A percentile compares a stretch with the other conserved stretches of the same genome.
phyloP scores from a whole-genome alignment of 495 filamentous ascomycete species.

The Penicillium daleae region DNA sequence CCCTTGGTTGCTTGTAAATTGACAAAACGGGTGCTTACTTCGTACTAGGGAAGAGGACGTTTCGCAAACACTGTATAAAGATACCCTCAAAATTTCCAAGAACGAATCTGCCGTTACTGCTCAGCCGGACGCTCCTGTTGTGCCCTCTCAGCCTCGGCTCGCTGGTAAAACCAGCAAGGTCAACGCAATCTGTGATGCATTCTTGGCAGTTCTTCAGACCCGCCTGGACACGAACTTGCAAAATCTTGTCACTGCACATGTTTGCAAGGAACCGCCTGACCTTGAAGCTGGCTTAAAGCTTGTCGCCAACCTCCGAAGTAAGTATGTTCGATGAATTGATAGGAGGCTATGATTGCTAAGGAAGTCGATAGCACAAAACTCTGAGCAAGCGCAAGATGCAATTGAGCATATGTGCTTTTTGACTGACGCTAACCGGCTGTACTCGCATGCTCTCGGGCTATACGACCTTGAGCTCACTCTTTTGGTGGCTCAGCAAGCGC shows the following conservation, averaged over 20 bases:
- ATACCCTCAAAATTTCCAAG: conserved; percentile 61
- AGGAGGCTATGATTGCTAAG: conserved; percentile 19
- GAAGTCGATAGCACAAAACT: conserved; percentile 52
- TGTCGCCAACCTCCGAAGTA: conserved; percentile 71
- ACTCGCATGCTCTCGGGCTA: conserved; percentile 84
- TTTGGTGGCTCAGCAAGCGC: conserved; percentile 91
- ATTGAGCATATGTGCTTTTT: conserved; percentile 97
- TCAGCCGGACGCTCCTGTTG: conserved; percentile 24
- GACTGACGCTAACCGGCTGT: conserved; percentile 90
- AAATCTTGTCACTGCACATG: conserved; percentile 91
- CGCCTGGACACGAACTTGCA: conserved; percentile 74
- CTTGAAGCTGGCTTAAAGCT: conserved; percentile 83
- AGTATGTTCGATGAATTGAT: conserved; percentile 12
- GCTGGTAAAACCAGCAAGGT: conserved; percentile 62
- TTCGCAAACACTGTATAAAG: conserved; percentile 88
- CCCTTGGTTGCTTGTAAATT: not conserved
- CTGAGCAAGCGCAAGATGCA: conserved; percentile 75
- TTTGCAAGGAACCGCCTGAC: conserved; percentile 90
- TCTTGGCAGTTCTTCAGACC: conserved; percentile 67
- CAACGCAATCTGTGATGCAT: conserved; percentile 87
- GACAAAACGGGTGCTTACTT: not conserved
- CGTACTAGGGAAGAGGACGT: conserved; percentile 82
- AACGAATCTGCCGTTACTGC: conserved; percentile 37
- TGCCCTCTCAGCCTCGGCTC: conserved; percentile 10
- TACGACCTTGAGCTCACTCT: conserved; percentile 91